A percentile compares a stretch with the other conserved stretches of the same genome.
Evolutionary conservation across 1,139 yeast species (phyloP).

Genomic region (Yamadazyma aaseri): DNA sequence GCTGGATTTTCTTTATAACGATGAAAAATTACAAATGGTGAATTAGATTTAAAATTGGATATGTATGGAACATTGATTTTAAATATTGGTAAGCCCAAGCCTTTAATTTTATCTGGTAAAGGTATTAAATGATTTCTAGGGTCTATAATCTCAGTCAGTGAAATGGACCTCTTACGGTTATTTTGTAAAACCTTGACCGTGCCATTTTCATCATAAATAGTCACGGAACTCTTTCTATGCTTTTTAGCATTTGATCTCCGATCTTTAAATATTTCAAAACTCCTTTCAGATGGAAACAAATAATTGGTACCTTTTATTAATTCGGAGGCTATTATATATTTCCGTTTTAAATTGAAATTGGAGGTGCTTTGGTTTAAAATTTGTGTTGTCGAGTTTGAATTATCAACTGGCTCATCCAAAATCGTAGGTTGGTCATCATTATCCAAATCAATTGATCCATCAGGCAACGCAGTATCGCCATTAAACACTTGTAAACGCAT

Average conservation of each 20-base stretch:
- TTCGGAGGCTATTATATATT: slow-evolving; percentile 31
- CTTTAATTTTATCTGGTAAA: slow-evolving; percentile 28
- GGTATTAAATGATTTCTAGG: slow-evolving; percentile 35
- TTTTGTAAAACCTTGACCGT: slow-evolving; percentile 17
- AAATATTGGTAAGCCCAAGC: slow-evolving; percentile 39
- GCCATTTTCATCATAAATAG: slow-evolving; percentile 25
- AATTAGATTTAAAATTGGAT: slow-evolving; percentile 34
- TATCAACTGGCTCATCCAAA: slow-evolving; percentile 18
- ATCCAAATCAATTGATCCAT: slow-evolving; percentile 4
- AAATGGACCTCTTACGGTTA: slow-evolving; percentile 6
- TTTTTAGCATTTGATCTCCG: slow-evolving; percentile 24
- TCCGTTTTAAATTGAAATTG: slow-evolving; percentile 28
- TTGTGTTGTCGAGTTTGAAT: slow-evolving; percentile 4
- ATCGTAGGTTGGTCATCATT: slow-evolving; percentile 26
- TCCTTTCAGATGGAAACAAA: slow-evolving; percentile 30
- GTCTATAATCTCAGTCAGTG: slow-evolving; percentile 20
- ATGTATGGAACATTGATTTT: slow-evolving; percentile 37
- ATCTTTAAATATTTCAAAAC: slow-evolving; percentile 32
- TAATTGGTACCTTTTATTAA: slow-evolving; percentile 30
- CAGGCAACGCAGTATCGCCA: slow-evolving; percentile 7
- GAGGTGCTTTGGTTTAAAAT: slow-evolving; percentile 19
- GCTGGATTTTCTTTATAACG: slow-evolving; percentile 32
- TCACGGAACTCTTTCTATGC: slow-evolving; percentile 21
- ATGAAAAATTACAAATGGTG: slow-evolving; percentile 36
- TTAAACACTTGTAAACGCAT: slow-evolving; percentile 18